Conservation (phyloP, 352 stramenopile species). For the Thraustochytrium striatum region DNA sequence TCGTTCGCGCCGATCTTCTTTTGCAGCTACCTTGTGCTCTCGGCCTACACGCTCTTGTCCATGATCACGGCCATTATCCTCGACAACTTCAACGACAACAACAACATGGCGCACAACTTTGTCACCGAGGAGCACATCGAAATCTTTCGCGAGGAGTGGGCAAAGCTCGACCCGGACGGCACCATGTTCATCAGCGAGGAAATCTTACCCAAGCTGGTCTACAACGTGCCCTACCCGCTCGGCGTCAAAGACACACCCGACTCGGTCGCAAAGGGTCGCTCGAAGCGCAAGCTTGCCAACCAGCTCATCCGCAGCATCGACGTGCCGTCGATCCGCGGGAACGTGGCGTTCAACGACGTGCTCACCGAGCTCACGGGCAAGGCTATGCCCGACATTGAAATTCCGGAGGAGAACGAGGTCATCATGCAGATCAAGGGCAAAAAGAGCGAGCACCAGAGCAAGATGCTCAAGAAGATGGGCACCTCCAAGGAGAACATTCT, state of each 20-base stretch:
- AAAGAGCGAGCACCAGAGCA: conserved; percentile 7
- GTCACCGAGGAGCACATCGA: conserved; percentile 48
- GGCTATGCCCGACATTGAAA: conserved; percentile 42
- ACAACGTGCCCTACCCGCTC: conserved; percentile 36
- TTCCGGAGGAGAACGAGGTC: conserved; percentile 36
- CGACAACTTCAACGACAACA: conserved; percentile 66
- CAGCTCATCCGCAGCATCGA: conserved; percentile 30
- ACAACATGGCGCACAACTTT: background rate
- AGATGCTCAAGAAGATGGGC: conserved; percentile 31
- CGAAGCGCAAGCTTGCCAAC: conserved; percentile 33
- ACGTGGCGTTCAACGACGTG: conserved; percentile 39
- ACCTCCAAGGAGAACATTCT: conserved; percentile 15
- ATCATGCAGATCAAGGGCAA: background rate
- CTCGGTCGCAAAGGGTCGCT: background rate
- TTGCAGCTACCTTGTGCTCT: conserved; percentile 63
- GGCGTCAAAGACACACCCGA: conserved; percentile 13
- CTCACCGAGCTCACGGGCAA: conserved; percentile 40
- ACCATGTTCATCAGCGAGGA: conserved; percentile 44
- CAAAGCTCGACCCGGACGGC: conserved; percentile 25
- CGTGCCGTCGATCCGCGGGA: conserved; percentile 30
- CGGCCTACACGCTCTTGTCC: conserved; percentile 69
- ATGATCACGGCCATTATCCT: conserved; percentile 73
- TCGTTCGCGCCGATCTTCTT: conserved; percentile 66
- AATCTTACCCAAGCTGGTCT: conserved; percentile 15
- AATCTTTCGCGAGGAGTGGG: conserved; percentile 41